Evolutionary conservation across 169 alveolate genomes (phyloP).

Genomic region (Babesia ovata): DNA sequence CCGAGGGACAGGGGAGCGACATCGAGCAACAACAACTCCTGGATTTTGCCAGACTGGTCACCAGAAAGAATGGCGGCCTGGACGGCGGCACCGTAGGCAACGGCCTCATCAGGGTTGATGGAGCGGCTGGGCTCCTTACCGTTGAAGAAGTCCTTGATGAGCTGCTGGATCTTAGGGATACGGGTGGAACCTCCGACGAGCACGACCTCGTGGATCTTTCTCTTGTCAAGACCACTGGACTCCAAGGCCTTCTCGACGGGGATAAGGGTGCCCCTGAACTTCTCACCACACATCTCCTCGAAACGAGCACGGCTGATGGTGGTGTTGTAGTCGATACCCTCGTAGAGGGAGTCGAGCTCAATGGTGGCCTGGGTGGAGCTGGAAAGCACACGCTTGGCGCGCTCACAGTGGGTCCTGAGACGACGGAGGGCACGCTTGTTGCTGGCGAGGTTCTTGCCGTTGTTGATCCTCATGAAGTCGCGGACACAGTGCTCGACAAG

Average conservation of each 20-base stretch:
- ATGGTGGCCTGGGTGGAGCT: slow-evolving; percentile 95
- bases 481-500: slow-evolving; percentile 94
- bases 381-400: slow-evolving; percentile 97
- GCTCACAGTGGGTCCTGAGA: slow-evolving; percentile 96
- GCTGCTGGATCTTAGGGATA: slow-evolving; percentile 93
- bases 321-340: slow-evolving; percentile 92
- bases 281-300: slow-evolving; percentile 95
- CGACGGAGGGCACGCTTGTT: slow-evolving; percentile 92
- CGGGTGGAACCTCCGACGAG: slow-evolving; percentile 98
- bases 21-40: slow-evolving; percentile 90
- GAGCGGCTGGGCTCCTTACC: slow-evolving; percentile 91
- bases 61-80: slow-evolving; percentile 93
- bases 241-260: slow-evolving; percentile 96
- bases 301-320: slow-evolving; percentile 96
- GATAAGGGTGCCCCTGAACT: slow-evolving; percentile 92
- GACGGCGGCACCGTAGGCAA: slow-evolving; percentile 95
- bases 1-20: slow-evolving; percentile 93
- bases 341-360: slow-evolving; percentile 94
- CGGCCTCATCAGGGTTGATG: slow-evolving; percentile 95
- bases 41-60: slow-evolving; percentile 87
- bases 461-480: slow-evolving; percentile 91
- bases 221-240: slow-evolving; percentile 92
- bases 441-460: slow-evolving; percentile 85
- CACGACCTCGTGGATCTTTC: slow-evolving; percentile 93
- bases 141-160: slow-evolving; percentile 91